phyloP scores from a whole-genome alignment of 108 stramenopile genomes.

The Seminavis robusta region DNA sequence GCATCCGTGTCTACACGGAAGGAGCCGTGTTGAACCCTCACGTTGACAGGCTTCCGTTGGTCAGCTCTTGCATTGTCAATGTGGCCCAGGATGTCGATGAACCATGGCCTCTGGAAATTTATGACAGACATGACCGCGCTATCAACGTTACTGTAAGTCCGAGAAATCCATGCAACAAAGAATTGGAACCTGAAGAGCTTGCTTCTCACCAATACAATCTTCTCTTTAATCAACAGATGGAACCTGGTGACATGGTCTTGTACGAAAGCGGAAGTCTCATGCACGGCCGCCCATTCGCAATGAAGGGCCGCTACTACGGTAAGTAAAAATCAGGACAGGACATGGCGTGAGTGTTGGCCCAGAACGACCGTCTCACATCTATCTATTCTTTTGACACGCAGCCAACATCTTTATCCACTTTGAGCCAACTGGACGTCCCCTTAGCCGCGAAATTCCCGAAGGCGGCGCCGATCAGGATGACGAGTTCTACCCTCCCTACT shows the following conservation, averaged over 20 bases:
- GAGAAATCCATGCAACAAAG: too few relatives aligned
- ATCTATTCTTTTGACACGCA: too few relatives aligned
- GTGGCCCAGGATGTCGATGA: slow-evolving; percentile 91
- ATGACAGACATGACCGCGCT: slow-evolving; percentile 76
- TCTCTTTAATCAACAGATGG: too few relatives aligned
- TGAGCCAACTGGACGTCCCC: slow-evolving; percentile 65
- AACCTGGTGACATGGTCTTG: slow-evolving; percentile 69
- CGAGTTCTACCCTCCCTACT: slow-evolving; percentile 54
- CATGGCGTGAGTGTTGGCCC: not conserved
- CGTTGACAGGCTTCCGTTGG: slow-evolving; percentile 85
- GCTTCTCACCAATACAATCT: too few relatives aligned
- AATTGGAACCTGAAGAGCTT: too few relatives aligned
- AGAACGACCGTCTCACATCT: not conserved
- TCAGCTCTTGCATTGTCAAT: slow-evolving; percentile 89
- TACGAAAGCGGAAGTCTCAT: slow-evolving; percentile 50
- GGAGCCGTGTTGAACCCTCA: slow-evolving; percentile 83
- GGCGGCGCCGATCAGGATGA: slow-evolving; percentile 35
- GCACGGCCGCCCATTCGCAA: slow-evolving; percentile 69
- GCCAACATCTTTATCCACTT: slow-evolving; percentile 92
- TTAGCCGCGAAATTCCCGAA: slow-evolving; percentile 42
- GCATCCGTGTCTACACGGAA: slow-evolving; percentile 82
- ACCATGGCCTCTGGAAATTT: slow-evolving; percentile 90
- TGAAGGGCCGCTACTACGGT: slow-evolving; percentile 79
- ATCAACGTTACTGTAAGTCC: slow-evolving; percentile 42
- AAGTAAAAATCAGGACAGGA: too few relatives aligned